Conservation (phyloP, 192 early-diverging fungal species). For the Mortierella claussenii region DNA sequence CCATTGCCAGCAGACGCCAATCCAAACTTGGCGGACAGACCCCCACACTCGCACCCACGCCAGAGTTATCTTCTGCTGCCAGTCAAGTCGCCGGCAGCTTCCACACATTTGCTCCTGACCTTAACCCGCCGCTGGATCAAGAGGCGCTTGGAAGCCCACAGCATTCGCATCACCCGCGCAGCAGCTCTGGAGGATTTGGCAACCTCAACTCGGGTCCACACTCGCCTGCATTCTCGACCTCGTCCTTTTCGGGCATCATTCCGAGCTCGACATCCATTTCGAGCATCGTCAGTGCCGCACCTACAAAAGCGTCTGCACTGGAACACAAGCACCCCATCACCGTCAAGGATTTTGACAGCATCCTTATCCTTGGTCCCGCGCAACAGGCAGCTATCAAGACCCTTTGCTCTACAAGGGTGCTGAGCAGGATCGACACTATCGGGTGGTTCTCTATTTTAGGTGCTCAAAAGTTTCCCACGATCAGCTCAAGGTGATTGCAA, state of each 20-base stretch:
- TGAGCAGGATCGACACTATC: slow-evolving; percentile 51
- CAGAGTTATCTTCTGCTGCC: slow-evolving; percentile 18
- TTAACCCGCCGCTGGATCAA: slow-evolving; percentile 6
- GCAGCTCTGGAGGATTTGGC: not conserved
- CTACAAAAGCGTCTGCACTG: slow-evolving; percentile 30
- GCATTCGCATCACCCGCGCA: not conserved
- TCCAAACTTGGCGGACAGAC: slow-evolving; percentile 12
- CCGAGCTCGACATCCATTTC: slow-evolving; percentile 37
- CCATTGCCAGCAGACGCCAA: slow-evolving; percentile 21
- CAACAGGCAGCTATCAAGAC: slow-evolving; percentile 37
- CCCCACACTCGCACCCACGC: slow-evolving; percentile 23
- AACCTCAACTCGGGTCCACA: slow-evolving; percentile 8
- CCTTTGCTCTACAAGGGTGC: slow-evolving; percentile 34
- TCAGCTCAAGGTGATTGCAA: slow-evolving; percentile 42
- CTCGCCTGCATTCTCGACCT: slow-evolving; percentile 42
- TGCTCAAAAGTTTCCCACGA: slow-evolving; percentile 52
- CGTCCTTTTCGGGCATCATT: slow-evolving; percentile 37
- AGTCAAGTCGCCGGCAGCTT: slow-evolving; percentile 8
- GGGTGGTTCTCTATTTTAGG: slow-evolving; percentile 50
- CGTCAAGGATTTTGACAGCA: slow-evolving; percentile 43
- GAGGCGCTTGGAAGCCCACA: slow-evolving; percentile 5
- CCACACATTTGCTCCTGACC: slow-evolving; percentile 34
- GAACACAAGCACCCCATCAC: slow-evolving; percentile 36
- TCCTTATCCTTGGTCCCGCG: slow-evolving; percentile 23
- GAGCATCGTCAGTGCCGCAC: slow-evolving; percentile 19